Percentiles rank a stretch among this genome's conserved stretches.
Conservation (phyloP, 345 rosid genomes). For the Dimocarpus longan region DNA sequence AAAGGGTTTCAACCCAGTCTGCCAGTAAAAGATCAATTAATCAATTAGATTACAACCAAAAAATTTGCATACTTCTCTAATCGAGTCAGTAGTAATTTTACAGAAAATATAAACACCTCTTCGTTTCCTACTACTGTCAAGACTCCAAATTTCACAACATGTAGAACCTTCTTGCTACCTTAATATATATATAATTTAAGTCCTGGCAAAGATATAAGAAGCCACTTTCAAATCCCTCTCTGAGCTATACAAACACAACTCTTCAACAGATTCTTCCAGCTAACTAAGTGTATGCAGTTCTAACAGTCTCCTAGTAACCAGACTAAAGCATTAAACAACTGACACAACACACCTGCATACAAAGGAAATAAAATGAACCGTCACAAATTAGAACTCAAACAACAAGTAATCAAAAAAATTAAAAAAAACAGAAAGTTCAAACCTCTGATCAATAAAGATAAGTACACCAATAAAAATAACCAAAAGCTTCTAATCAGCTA, state of each 20-base stretch:
- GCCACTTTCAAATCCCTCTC: background rate
- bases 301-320: background rate
- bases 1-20: conserved; percentile 54
- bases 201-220: background rate
- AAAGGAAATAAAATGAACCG: background rate
- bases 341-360: conserved; percentile 17
- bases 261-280: background rate
- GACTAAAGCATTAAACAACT: background rate
- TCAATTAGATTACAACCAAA: conserved; percentile 26
- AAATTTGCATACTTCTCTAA: conserved; percentile 10
- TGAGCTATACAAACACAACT: background rate
- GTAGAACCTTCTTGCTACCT: conserved; percentile 21
- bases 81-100: conserved; percentile 15
- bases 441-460: background rate
- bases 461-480: background rate
- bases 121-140: conserved; percentile 54
- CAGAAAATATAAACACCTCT: conserved; percentile 50
- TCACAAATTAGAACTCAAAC: background rate
- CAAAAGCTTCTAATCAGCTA: background rate
- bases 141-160: conserved; percentile 29
- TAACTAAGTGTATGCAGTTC: background rate
- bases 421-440: background rate
- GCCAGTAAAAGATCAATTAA: conserved; percentile 36
- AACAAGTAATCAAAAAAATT: background rate
- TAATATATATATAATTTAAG: conserved; percentile 15